phyloP scores from a whole-genome alignment of 23 red algal genomes.

The Rhodosorus marinus region DNA sequence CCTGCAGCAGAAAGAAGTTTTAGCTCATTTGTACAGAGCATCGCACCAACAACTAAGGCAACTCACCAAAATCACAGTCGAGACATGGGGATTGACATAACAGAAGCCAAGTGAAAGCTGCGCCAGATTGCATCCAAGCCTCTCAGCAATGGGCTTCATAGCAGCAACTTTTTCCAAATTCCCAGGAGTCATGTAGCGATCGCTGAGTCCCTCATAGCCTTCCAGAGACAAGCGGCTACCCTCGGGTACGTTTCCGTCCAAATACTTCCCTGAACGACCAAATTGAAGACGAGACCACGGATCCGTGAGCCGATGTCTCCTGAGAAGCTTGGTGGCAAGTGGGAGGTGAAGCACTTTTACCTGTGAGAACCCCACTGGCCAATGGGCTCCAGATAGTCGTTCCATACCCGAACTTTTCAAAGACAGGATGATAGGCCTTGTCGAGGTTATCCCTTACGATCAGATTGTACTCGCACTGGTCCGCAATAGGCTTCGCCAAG shows the following conservation, averaged over 20 bases:
- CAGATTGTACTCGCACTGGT: conserved; percentile 19
- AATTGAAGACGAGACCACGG: not conserved
- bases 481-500: conserved; percentile 1
- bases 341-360: conserved; percentile 5
- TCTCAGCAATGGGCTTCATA: no score
- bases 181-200: no score
- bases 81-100: not conserved
- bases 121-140: not conserved
- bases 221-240: no score
- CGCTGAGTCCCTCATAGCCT: no score
- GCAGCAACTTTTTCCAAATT: no score
- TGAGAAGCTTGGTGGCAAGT: conserved; percentile 3
- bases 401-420: not conserved
- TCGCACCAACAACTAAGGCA: conserved; percentile 1
- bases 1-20: conserved; percentile 6
- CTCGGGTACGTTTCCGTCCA: no score
- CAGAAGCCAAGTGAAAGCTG: conserved; percentile 1
- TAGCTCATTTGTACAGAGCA: conserved; percentile 1
- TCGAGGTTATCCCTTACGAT: conserved; percentile 5
- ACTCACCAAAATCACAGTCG: conserved; percentile 1
- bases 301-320: not conserved
- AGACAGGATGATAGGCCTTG: conserved; percentile 7
- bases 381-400: conserved; percentile 10
- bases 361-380: conserved; percentile 5
- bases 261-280: no score